Base-by-base conservation (phyloP, 2,329 filamentous ascomycete species). In the Paramyrothecium roridum region DNA sequence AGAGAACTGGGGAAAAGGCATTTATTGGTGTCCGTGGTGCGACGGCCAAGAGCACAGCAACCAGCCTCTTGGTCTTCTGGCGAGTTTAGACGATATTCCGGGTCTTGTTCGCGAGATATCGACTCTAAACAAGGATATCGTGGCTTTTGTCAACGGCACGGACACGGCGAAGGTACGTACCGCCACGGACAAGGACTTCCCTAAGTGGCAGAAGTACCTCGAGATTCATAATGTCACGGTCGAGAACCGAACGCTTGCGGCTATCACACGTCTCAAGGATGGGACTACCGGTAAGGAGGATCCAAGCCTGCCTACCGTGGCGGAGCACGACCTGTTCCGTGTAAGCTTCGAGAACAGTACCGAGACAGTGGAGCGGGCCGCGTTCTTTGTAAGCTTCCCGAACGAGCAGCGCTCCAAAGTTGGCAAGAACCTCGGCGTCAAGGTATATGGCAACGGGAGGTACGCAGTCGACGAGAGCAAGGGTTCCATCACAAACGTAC, bases 21-120 rank as follows among this genome's bases (percentile, higher is more conserved):
- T 86, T 52, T 86, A 72, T 69, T 86, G 83, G 82, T 87, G 84
- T 54, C 82, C 83, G 0, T 87, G 84, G 84, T 87, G 84, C 58
- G 84, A 87, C 62, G 84, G 84, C 13, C 75, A 80, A 59, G 84
- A 87, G 67, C 82, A 86, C 64, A 79, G 78, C 0, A 81, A 85
- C 62, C 82, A 86, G 57, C 56, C 76, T 0, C 73, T 87, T 1
- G 83, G 83, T 1, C 72, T 87, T 34, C 65, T 87, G 0, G 77
- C 73, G 2, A 58, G 70, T 1, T 65, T 85, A 0, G 61, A 71
- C 2, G 70, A 79, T 26, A 69, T 80, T 0, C 68, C 80, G 0
- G 68, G 69, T 3, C 66, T 75, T 7, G 76, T 82, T 0, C 70
- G 78, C 16, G 81, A 87, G 63, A 73, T 85, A 11, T 64, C 76